Evolutionary conservation across 1,139 yeast species (phyloP), one percentile per base, ranked within the genome.

Genomic region (Suhomyces wounanorum): DNA sequence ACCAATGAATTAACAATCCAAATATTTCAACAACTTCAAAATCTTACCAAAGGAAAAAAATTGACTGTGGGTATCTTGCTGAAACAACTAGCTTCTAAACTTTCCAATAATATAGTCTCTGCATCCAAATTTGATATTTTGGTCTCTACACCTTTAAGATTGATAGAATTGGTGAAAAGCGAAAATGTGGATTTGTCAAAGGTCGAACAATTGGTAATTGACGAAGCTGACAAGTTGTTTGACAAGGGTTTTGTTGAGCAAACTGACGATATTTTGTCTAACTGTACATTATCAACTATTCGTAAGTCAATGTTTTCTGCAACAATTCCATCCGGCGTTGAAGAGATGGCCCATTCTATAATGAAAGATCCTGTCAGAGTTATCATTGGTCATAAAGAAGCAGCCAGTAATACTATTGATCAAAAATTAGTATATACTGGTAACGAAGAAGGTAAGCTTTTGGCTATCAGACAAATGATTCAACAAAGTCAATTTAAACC

Each of bases 161-260:
- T 94, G 55, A 87, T 94, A 43, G 96, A 91, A 59, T 77, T 89
- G 44, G 82, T 90, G 37, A 83, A 86, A 54, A 76, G 76, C 48
- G 89, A 81, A 39, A 73, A 77, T 16, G 67, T 77, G 3, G 86
- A 84, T 60, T 74, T 94, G 47, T 70, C 84, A 2, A 73, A 73
- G 39, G 91, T 92, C 16, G 85, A 86, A 58, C 86, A 84, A 63
- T 72, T 94, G 50, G 80, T 94, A 16, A 83, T 95, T 59, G 99
- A 95, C 75, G 99, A 94, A 72, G 98, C 98, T 4, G 99, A 95
- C 75, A 88, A 89, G 61, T 73, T 95, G 50, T 89, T 95, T 62
- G 98, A 94, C 61, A 84, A 85, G 51, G 96, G 94, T 16, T 95
- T 95, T 61, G 83, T 91, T 18, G 91, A 87, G 58, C 99, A 95